These are phyloP conservation scores for Globisporangium carolinianum DNA, from an alignment of 352 stramenopile genomes.

Conservation along the genomic window DNA sequence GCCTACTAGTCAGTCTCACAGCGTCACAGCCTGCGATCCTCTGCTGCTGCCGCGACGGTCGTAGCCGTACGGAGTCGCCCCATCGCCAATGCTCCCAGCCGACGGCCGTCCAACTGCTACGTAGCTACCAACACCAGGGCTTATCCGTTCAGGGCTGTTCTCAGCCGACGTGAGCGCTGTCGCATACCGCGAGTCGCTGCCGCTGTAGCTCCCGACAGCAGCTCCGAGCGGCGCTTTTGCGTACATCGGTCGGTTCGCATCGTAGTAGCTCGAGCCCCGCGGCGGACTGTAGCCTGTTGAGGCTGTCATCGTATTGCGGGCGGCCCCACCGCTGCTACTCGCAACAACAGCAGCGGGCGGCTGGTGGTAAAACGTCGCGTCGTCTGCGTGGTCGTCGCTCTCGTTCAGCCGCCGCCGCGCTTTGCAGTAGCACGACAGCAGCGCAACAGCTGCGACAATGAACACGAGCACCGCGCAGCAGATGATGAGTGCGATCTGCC, in stretches of 20 bases:
- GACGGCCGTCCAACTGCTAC: constrained; percentile 1
- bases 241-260: constrained; percentile 1
- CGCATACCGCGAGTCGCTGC: constrained; percentile 9
- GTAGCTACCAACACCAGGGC: neutral
- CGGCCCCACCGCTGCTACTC: neutral
- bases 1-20: neutral
- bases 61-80: constrained; percentile 2
- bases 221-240: neutral
- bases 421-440: constrained; percentile 57
- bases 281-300: no score
- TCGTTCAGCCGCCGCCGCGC: constrained; percentile 38
- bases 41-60: constrained; percentile 3
- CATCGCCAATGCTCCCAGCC: constrained; percentile 7
- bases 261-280: neutral
- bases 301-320: neutral
- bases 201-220: neutral
- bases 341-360: constrained; percentile 5
- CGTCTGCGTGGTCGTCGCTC: constrained; percentile 34
- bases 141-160: constrained; percentile 4
- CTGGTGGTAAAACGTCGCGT: constrained; percentile 38
- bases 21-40: constrained; percentile 9
- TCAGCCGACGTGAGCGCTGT: neutral
- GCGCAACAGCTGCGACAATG: constrained; percentile 34
- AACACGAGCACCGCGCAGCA: constrained; percentile 46
- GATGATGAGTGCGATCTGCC: constrained; percentile 56